Conservation (phyloP, 805 yeast genomes). For the Metschnikowia lunata region DNA sequence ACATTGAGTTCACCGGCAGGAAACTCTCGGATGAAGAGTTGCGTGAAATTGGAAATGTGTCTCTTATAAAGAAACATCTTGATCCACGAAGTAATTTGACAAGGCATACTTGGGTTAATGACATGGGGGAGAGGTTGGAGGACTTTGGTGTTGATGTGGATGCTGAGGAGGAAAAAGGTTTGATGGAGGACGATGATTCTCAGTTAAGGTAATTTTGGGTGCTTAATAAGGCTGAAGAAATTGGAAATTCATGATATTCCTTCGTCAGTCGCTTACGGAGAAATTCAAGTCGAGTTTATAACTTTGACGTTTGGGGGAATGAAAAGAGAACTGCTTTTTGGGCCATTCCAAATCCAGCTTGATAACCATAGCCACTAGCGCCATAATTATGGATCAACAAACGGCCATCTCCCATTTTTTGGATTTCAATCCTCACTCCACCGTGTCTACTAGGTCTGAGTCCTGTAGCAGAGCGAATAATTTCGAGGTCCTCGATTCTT, state of each 20-base stretch:
- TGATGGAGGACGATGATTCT: slow-evolving; percentile 1
- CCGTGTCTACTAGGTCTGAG: slow-evolving; percentile 74
- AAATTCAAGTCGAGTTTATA: background rate
- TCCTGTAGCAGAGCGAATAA: slow-evolving; percentile 67
- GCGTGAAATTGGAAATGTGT: slow-evolving; percentile 14
- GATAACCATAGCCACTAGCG: slow-evolving; percentile 62
- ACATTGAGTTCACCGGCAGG: slow-evolving; percentile 26
- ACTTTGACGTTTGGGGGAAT: background rate
- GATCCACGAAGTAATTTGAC: slow-evolving; percentile 35
- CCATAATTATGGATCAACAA: slow-evolving; percentile 68
- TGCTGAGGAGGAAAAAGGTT: slow-evolving; percentile 42
- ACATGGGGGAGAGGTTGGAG: slow-evolving; percentile 74
- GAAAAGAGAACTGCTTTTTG: slow-evolving; percentile 38
- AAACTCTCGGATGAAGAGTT: slow-evolving; percentile 14
- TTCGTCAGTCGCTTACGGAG: too few relatives aligned
- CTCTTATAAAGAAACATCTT: slow-evolving; percentile 28
- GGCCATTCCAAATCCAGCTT: slow-evolving; percentile 62
- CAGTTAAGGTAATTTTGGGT: background rate
- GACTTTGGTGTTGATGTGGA: slow-evolving; percentile 88
- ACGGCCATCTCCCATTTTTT: slow-evolving; percentile 29
- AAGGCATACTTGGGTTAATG: slow-evolving; percentile 62
- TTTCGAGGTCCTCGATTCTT: slow-evolving; percentile 40
- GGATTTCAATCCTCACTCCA: slow-evolving; percentile 67
- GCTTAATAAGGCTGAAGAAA: too few relatives aligned
- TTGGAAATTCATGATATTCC: background rate